Percentiles rank a stretch among this genome's conserved stretches.
Evolutionary conservation across 345 rosid species (phyloP).

Genomic region (Brassica carinata): DNA sequence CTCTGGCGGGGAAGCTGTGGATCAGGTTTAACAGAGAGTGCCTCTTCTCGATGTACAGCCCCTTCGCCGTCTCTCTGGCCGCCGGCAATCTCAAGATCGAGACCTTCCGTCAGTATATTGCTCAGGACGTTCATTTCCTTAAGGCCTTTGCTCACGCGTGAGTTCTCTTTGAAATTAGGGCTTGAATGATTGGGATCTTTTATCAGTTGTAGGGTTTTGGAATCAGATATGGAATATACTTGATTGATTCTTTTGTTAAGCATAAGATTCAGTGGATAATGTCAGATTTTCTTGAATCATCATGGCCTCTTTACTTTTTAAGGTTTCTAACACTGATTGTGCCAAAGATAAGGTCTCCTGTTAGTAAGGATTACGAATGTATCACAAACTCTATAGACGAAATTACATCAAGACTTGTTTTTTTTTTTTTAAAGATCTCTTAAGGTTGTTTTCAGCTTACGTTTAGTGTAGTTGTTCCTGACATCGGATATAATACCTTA

Average conservation of each 20-base stretch:
- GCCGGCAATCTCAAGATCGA: conserved; percentile 78
- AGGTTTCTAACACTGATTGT: background rate
- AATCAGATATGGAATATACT: background rate
- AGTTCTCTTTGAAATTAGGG: conserved; percentile 35
- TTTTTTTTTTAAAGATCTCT: too few relatives aligned
- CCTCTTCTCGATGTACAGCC: conserved; percentile 67
- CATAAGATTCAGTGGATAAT: background rate
- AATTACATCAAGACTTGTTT: background rate
- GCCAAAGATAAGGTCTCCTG: background rate
- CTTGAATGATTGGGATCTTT: conserved; percentile 16
- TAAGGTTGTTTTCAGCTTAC: background rate
- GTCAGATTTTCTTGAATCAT: background rate
- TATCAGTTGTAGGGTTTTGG: conserved; percentile 17
- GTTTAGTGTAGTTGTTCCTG: background rate
- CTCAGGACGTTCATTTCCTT: conserved; percentile 86
- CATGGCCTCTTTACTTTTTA: background rate
- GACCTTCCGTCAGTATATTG: conserved; percentile 69
- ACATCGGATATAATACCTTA: background rate
- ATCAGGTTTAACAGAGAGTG: conserved; percentile 68
- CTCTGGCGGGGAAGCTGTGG: conserved; percentile 70
- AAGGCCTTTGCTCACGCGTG: conserved; percentile 90
- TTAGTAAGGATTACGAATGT: background rate
- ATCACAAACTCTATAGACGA: background rate
- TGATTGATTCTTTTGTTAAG: background rate
- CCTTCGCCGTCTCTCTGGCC: conserved; percentile 73